Conservation (phyloP, 2,329 filamentous ascomycete genomes). For the Aspergillus caelatus region DNA sequence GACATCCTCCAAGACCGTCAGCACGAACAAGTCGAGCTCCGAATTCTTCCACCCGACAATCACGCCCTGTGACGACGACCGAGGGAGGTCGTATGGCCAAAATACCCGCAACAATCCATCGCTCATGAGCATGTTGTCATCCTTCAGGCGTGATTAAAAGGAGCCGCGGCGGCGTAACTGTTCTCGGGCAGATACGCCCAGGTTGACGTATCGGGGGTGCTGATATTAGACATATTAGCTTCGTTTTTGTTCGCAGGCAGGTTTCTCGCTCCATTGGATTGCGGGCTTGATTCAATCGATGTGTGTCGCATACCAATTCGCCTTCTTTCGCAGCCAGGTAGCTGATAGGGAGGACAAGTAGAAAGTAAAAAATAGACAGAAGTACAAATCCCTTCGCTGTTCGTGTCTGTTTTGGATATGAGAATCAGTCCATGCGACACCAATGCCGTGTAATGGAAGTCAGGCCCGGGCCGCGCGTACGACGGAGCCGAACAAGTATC, state of each 20-base stretch:
- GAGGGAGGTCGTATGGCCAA: constrained; percentile 86
- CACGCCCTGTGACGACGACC: constrained; percentile 74
- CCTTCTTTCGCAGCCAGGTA: constrained; percentile 80
- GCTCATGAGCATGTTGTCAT: constrained; percentile 66
- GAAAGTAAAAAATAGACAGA: constrained; percentile 80
- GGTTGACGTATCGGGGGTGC: constrained; percentile 78
- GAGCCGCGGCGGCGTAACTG: constrained; percentile 92
- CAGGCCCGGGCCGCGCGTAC: not conserved
- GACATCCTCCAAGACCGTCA: constrained; percentile 86
- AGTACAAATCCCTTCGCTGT: constrained; percentile 82
- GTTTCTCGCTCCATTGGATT: constrained; percentile 5
- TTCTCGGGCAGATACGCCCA: constrained; percentile 90
- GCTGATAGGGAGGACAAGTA: constrained; percentile 81
- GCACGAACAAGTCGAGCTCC: constrained; percentile 83
- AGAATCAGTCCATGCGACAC: constrained; percentile 12
- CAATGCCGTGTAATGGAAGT: not conserved
- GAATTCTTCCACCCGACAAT: constrained; percentile 97
- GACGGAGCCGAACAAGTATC: constrained; percentile 3
- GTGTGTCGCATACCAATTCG: constrained; percentile 65
- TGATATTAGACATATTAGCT: constrained; percentile 39
- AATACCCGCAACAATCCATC: constrained; percentile 97
- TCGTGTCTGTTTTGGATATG: constrained; percentile 64
- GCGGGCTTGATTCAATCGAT: constrained; percentile 9
- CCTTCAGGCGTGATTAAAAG: constrained; percentile 64
- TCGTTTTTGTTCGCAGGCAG: not conserved